These are phyloP conservation scores for Acanthamoeba triangularis DNA, from an alignment of 208 protist genomes.

Conservation along the genomic window DNA sequence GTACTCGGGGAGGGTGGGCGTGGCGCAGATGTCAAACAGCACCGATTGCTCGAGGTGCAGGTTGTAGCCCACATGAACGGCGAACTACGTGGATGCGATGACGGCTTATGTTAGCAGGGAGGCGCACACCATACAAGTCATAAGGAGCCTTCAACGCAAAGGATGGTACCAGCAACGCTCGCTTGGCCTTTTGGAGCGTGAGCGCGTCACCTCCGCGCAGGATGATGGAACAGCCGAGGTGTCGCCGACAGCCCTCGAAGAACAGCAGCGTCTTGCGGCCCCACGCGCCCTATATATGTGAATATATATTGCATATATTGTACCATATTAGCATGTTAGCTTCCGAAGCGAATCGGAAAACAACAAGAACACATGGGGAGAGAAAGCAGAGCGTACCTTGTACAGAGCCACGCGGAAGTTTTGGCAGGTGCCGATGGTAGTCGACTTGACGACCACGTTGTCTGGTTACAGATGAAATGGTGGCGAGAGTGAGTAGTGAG, in stretches of 20 bases:
- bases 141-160: too few relatives aligned
- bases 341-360: too few relatives aligned
- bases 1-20: constrained; percentile 21
- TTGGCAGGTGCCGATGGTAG: constrained; percentile 5
- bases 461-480: background rate
- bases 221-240: constrained; percentile 81
- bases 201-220: constrained; percentile 69
- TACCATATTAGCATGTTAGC: too few relatives aligned
- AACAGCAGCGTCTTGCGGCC: constrained; percentile 86
- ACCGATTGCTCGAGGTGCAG: constrained; percentile 71
- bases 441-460: constrained; percentile 19
- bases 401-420: constrained; percentile 60
- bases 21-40: constrained; percentile 65
- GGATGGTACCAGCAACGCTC: constrained; percentile 59
- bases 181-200: constrained; percentile 76
- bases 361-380: too few relatives aligned
- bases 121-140: too few relatives aligned
- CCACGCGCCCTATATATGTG: background rate
- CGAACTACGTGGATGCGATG: constrained; percentile 50
- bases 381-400: constrained; percentile 40
- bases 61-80: constrained; percentile 77
- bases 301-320: too few relatives aligned
- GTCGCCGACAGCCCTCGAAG: constrained; percentile 78
- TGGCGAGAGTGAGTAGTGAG: background rate
- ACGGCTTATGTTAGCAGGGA: background rate